Evolutionary conservation across 2,329 filamentous ascomycete genomes (phyloP).

Genomic region (Stemphylium beticola): DNA sequence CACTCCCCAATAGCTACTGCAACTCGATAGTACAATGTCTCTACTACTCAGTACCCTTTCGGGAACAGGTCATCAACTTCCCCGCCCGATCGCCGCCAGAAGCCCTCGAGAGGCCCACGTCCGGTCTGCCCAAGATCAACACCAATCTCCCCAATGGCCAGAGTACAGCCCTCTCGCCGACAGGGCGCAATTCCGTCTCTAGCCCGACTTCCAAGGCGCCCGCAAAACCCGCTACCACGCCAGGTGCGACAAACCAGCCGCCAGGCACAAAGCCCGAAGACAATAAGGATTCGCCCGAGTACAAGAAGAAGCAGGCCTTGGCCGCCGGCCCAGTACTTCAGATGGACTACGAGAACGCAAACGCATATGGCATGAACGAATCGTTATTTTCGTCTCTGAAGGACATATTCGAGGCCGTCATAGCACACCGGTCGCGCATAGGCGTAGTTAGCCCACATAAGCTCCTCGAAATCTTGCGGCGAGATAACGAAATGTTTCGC

Average conservation of each 20-base stretch:
- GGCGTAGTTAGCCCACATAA: slow-evolving; percentile 91
- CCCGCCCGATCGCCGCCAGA: slow-evolving; percentile 74
- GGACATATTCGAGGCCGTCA: slow-evolving; percentile 92
- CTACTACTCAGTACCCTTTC: slow-evolving; percentile 93
- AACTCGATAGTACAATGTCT: slow-evolving; percentile 98
- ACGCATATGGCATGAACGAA: slow-evolving; percentile 88
- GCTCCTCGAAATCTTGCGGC: slow-evolving; percentile 90
- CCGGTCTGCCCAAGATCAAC: slow-evolving; percentile 46
- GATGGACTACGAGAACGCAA: slow-evolving; percentile 79
- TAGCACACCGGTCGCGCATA: slow-evolving; percentile 79
- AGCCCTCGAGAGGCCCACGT: slow-evolving; percentile 65
- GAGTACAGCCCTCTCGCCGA: slow-evolving; percentile 59
- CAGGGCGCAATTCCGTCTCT: slow-evolving; percentile 54
- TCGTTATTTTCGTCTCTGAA: slow-evolving; percentile 93
- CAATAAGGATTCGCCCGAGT: slow-evolving; percentile 92
- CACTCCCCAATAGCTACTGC: slow-evolving; percentile 77
- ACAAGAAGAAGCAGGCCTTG: slow-evolving; percentile 96
- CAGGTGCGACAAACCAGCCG: slow-evolving; percentile 61
- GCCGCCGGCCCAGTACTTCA: slow-evolving; percentile 85
- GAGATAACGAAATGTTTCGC: slow-evolving; percentile 96
- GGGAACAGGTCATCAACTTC: slow-evolving; percentile 92
- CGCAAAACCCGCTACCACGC: slow-evolving; percentile 48
- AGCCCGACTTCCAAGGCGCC: slow-evolving; percentile 43
- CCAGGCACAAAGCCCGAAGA: slow-evolving; percentile 78
- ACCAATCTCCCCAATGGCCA: slow-evolving; percentile 48